phyloP scores from a whole-genome alignment of 257 asterid species.

The Ilex asprella region DNA sequence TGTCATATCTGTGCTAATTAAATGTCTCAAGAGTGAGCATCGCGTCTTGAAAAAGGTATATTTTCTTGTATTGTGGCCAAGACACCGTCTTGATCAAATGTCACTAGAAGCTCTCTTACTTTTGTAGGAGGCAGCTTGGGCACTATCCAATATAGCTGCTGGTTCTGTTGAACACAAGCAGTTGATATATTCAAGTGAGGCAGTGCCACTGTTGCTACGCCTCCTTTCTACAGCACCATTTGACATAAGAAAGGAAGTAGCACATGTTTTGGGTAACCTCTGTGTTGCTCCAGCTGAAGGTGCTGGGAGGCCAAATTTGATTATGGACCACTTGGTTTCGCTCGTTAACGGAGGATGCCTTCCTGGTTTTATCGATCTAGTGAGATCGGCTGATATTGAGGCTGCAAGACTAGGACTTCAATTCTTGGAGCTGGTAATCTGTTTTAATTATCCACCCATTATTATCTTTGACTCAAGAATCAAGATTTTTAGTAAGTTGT shows the following conservation, averaged over 20 bases:
- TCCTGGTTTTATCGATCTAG: slow-evolving; percentile 67
- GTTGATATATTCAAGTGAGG: slow-evolving; percentile 72
- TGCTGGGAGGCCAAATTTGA: slow-evolving; percentile 58
- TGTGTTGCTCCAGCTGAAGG: slow-evolving; percentile 74
- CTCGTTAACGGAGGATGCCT: slow-evolving; percentile 78
- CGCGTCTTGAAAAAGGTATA: slow-evolving; percentile 79
- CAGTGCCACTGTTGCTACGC: slow-evolving; percentile 41
- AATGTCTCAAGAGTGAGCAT: slow-evolving; percentile 77
- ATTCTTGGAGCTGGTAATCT: slow-evolving; percentile 85
- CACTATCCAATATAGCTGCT: slow-evolving; percentile 78
- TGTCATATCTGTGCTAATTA: slow-evolving; percentile 56
- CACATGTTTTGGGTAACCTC: slow-evolving; percentile 80
- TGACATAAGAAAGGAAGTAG: slow-evolving; percentile 90
- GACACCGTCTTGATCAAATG: neutral
- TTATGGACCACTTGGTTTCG: slow-evolving; percentile 75
- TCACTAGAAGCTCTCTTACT: neutral
- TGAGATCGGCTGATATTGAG: slow-evolving; percentile 80
- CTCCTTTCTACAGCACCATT: slow-evolving; percentile 72
- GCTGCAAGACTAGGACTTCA: slow-evolving; percentile 94
- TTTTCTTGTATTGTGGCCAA: neutral
- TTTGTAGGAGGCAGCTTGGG: slow-evolving; percentile 93
- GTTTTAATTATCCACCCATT: neutral
- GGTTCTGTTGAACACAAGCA: slow-evolving; percentile 78
- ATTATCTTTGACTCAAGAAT: neutral
- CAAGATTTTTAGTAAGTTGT: neutral